Evolutionary conservation across 345 rosid species (phyloP), one percentile per base, ranked within the genome.

Genomic region (Mangifera indica): DNA sequence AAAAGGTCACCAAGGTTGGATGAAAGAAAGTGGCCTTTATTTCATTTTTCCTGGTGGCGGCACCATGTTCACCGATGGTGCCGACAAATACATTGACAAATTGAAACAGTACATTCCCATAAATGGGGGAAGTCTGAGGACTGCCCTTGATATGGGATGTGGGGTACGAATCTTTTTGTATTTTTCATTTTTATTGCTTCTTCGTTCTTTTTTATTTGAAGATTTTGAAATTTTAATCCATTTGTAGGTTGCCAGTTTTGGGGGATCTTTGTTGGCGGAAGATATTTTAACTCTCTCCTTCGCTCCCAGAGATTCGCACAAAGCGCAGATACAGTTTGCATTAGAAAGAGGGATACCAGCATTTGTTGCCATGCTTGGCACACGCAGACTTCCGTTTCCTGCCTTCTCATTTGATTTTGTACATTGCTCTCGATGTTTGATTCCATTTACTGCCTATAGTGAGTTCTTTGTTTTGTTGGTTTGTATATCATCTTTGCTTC

Each of bases 1-100:
- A 85, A 95, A 95, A 81, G 99, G 99, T 60, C 99, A 93, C 67
- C 99, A 96, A 67, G 98, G 99, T 73, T 96, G 99, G 98, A 96
- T 93, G 98, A 93, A 93, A 83, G 81, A 84, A 79, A 91, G 88
- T 59, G 97, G 96, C 0, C 88, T 84, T 11, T 77, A 89, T 79
- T 96, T 96, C 74, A 79, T 81, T 67, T 96, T 96, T 80, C 99
- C 99, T 18, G 99, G 99, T 34, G 99, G 99, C 55, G 99, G 98
- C 74, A 96, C 99, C 0, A 96, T 93, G 99, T 96, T 91, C 44
- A 93, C 99, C 15, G 97, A 93, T 17, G 99, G 99, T 63, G 97
- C 97, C 1, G 86, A 86, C 6, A 88, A 85, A 9, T 96, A 96
- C 75, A 88, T 96, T 24, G 94, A 89, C 46, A 96, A 91, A 46